Evolutionary conservation across 106 monocot species (phyloP).

Genomic region (Dendrobium catenatum): DNA sequence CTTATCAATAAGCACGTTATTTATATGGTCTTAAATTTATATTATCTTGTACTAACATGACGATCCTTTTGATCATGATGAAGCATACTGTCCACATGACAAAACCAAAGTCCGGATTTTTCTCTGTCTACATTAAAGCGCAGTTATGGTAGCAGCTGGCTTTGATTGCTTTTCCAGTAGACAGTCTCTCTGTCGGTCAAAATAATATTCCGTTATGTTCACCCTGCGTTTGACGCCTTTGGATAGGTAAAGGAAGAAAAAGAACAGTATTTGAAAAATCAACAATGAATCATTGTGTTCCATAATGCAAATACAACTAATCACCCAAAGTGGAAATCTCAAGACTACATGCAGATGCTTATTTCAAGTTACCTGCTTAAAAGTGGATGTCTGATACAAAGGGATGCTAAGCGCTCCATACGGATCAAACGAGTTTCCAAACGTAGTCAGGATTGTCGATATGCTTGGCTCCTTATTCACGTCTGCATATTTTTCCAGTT

Average conservation of each 20-base stretch:
- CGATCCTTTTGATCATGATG: no score
- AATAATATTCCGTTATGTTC: no score
- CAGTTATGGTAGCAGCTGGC: no score
- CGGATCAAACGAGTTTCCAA: constrained; percentile 75
- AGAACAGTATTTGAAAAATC: neutral
- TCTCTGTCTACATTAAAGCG: no score
- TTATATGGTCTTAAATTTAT: neutral
- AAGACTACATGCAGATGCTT: neutral
- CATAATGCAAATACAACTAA: neutral
- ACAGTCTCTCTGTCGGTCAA: no score
- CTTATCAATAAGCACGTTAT: neutral
- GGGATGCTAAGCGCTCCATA: constrained; percentile 89
- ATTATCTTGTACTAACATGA: no score
- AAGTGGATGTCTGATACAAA: constrained; percentile 93
- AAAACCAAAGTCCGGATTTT: no score
- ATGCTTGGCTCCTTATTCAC: constrained; percentile 74
- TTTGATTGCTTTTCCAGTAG: no score
- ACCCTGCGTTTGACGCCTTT: neutral
- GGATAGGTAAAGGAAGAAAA: neutral
- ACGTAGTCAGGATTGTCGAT: constrained; percentile 68
- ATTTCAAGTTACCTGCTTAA: constrained; percentile 61
- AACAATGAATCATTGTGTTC: neutral
- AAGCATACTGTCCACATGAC: no score
- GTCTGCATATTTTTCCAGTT: constrained; percentile 18
- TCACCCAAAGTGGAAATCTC: neutral